These are phyloP conservation scores for Abrus pulchellus DNA, from an alignment of 306 rosid genomes.

Conservation along the genomic window DNA sequence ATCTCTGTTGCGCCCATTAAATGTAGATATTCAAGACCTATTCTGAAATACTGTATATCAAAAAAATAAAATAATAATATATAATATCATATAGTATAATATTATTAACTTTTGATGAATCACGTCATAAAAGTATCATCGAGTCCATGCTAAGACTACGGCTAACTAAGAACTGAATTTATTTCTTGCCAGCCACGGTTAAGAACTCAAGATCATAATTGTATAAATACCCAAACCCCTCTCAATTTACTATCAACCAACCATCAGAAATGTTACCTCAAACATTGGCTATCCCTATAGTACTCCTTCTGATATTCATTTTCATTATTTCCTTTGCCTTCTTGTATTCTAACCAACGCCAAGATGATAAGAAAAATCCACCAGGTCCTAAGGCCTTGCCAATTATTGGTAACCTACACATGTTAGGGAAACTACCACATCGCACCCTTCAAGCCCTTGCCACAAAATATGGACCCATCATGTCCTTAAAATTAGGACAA, in stretches of 20 bases:
- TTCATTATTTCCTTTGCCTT: not conserved
- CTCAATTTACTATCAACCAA: not conserved
- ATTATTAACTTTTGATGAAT: too few species aligned
- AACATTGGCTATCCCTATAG: not conserved
- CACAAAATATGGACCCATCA: conserved; percentile 49
- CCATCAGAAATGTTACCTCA: not conserved
- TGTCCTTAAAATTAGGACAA: conserved; percentile 46
- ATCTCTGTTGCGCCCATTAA: too few species aligned
- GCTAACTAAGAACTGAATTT: too few species aligned
- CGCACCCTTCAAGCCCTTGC: conserved; percentile 44
- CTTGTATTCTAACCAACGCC: not conserved
- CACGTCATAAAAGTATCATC: too few species aligned
- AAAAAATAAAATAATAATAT: too few species aligned
- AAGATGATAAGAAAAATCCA: conserved; percentile 13
- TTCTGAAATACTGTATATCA: too few species aligned
- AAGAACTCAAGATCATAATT: too few species aligned
- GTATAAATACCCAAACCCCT: not conserved
- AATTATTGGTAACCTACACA: conserved; percentile 52
- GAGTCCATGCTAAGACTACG: too few species aligned
- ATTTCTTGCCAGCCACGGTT: too few species aligned
- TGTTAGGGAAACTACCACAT: conserved; percentile 44
- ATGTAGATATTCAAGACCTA: too few species aligned
- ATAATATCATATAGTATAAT: too few species aligned
- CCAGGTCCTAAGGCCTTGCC: conserved; percentile 57
- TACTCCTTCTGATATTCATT: not conserved